Base-by-base conservation (phyloP, 83 land plant genomes). In the Thuja plicata region DNA sequence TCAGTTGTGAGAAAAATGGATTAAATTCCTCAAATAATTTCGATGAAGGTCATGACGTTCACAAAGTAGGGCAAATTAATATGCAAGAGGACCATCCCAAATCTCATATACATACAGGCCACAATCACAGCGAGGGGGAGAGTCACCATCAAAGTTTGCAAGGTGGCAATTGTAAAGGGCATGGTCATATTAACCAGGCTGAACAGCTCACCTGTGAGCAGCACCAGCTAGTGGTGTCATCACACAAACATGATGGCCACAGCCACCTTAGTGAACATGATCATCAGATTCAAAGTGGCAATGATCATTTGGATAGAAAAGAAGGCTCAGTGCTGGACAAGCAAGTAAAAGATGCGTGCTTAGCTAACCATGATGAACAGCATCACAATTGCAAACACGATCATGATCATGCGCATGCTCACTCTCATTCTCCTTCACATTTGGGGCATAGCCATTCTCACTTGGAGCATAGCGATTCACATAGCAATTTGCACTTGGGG, bases 31-130 rank as follows among this genome's bases (percentile, higher is more conserved):
- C 46, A 87, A 87, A 85, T 46, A 15, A 91, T 84, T 88, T 60
- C 32, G 89, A 92, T 85, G 91, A 89, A 35, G 87, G 89, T 41
- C 89, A 84, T 54, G 81, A 87, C 15, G 41, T 10, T 34, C 30
- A 84, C 55, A 86, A 84, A 32, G 70, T 62, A 54, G 86, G 70
- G 11, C 15, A 85, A 13, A 30, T 34, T 57, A 57, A 52, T 35
- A 27, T 48, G 19, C 62, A 12, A 46, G 38, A 87, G 77, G 52
- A 46, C 70, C 32, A 74, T 87, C 27, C 43, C 85, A 78, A 76
- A 46, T n/a, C 55, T 35, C 78, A 87, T 85, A 37, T 12, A 50
- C 88, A 89, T 86, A 62, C 21, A 15, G 32, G 48, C 81, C 90
- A 88, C 21, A 50, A 89, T 21, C 91, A 89, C 40, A 88, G 57